Evolutionary conservation across 1,284 basidiomycete genomes (phyloP), one percentile per base, ranked within the genome.

Genomic region (Erythrobasidium hasegawianum): DNA sequence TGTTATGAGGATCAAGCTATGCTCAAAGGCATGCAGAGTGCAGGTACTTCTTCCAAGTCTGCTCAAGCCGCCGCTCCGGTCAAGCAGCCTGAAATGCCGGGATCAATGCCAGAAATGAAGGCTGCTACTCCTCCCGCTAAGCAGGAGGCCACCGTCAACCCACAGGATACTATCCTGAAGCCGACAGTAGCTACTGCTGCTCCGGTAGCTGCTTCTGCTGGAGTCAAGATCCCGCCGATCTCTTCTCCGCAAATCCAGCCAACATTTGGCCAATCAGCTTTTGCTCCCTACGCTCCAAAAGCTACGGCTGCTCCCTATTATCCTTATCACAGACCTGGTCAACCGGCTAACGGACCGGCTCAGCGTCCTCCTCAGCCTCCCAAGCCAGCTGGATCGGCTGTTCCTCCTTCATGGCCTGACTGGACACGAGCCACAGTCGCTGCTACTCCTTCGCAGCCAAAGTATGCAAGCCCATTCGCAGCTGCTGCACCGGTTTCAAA

Each of bases 231-330:
- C 50, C 58, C 11, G 22, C 58, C 7, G 27, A 9, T 45, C 10
- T 13, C 39, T 22, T 49, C 47, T 2, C 45, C n/a, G 58, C 58
- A 50, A 7, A 22, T 8, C 5, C n/a, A 22, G 18, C 27, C 55
- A 16, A 13, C 13, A 39, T 22, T 22, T 39, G 38, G 27, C 16
- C 14, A 13, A 2, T 14, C 55, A 33, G 55, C 13, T 11, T 38
- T 41, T 39, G 55, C 55, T 20, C n/a, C n/a, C 18, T n/a, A 45
- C 39, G 57, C 57, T 26, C n/a, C 39, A 18, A n/a, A 18, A 38
- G 55, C 55, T 16, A 57, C 10, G n/a, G 27, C 52, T 54, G n/a
- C n/a, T n/a, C n/a, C n/a, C n/a, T n/a, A n/a, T n/a, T n/a, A n/a
- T n/a, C n/a, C n/a, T n/a, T n/a, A n/a, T n/a, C n/a, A n/a, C n/a